Conservation (phyloP, 1,139 yeast genomes). For the Suhomyces anneliseae region DNA sequence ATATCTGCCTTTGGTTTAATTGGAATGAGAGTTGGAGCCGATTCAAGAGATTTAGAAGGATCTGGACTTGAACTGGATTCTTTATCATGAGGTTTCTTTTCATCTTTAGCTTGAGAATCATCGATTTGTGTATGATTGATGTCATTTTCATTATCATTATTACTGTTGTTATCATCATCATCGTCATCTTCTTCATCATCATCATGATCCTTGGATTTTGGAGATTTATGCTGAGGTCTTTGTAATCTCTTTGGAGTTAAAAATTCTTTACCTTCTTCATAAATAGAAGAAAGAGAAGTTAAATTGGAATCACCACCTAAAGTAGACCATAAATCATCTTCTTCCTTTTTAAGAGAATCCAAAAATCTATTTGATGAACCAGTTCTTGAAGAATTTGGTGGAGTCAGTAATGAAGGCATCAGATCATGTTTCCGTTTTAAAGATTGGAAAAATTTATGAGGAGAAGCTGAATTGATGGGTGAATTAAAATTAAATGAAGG, state of each 20-base stretch:
- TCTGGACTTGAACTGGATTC: not conserved
- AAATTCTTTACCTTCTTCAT: constrained; percentile 27
- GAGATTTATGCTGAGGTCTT: constrained; percentile 3
- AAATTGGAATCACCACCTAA: constrained; percentile 27
- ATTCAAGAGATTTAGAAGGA: constrained; percentile 6
- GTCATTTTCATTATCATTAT: not conserved
- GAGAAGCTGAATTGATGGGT: constrained; percentile 39
- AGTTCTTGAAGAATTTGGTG: constrained; percentile 21
- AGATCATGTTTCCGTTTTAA: constrained; percentile 9
- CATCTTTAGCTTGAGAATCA: too few species aligned
- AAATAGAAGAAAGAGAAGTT: constrained; percentile 30
- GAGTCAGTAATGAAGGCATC: constrained; percentile 18
- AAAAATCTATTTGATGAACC: constrained; percentile 11
- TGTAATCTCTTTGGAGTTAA: constrained; percentile 36
- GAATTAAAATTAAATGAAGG: constrained; percentile 45
- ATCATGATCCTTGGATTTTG: not conserved
- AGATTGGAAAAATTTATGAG: constrained; percentile 33
- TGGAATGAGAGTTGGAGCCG: constrained; percentile 11
- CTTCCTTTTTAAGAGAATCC: constrained; percentile 16
- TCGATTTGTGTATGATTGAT: not conserved
- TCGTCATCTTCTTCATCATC: not conserved
- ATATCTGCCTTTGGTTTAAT: constrained; percentile 7
- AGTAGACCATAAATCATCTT: constrained; percentile 35
- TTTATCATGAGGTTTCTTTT: not conserved
- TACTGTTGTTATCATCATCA: not conserved